A percentile compares a stretch with the other conserved stretches of the same genome.
These are phyloP conservation scores for Daldinia sp. DNA, from an alignment of 2,329 filamentous ascomycete species.

Conservation along the genomic window DNA sequence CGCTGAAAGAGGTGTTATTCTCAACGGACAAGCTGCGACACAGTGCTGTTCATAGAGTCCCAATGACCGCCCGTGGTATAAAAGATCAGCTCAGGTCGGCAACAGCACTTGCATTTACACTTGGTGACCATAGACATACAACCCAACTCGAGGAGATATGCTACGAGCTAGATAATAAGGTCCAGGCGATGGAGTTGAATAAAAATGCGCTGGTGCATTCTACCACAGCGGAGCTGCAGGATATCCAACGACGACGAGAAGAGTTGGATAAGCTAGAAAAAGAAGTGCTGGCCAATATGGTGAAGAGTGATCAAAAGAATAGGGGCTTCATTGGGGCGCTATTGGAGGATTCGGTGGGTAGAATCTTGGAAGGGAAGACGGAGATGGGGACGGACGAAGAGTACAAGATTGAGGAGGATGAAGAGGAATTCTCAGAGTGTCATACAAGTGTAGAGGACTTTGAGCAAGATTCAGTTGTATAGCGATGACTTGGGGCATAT, in stretches of 20 bases:
- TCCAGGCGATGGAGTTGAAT: constrained; percentile 52
- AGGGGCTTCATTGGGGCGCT: constrained; percentile 49
- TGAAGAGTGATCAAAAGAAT: constrained; percentile 49
- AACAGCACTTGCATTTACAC: constrained; percentile 45
- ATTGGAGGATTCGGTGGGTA: constrained; percentile 47
- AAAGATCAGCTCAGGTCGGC: constrained; percentile 49
- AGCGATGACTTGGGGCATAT: background rate
- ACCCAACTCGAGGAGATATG: constrained; percentile 49
- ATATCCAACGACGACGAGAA: constrained; percentile 52
- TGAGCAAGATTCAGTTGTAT: background rate
- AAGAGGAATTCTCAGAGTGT: constrained; percentile 12
- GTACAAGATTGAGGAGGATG: constrained; percentile 11
- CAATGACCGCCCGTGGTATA: constrained; percentile 46
- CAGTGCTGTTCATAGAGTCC: constrained; percentile 52
- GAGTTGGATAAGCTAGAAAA: constrained; percentile 54
- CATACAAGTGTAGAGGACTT: background rate
- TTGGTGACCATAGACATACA: constrained; percentile 49
- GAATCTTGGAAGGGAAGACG: constrained; percentile 32
- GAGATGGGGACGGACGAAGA: constrained; percentile 23
- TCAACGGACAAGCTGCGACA: constrained; percentile 49
- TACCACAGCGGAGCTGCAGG: constrained; percentile 46
- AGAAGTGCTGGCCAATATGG: constrained; percentile 47
- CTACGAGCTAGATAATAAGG: constrained; percentile 48
- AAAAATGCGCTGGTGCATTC: constrained; percentile 52
- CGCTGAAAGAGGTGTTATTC: constrained; percentile 44